phyloP scores from a whole-genome alignment of 2,329 filamentous ascomycete species.

The Colletotrichum zoysiae region DNA sequence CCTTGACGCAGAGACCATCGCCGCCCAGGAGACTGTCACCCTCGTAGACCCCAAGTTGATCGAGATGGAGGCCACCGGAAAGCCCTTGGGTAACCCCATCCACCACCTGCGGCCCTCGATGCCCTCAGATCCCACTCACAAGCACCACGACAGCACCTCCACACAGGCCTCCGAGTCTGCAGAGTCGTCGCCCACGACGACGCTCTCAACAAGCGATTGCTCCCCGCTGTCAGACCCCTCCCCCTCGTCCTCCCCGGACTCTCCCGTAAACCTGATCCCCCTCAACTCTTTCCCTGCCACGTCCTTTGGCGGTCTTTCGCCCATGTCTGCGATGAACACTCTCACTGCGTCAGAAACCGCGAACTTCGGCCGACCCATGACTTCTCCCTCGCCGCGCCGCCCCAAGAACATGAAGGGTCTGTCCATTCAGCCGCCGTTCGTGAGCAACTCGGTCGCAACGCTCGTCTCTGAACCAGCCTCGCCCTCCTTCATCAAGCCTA shows the following conservation, averaged over 20 bases:
- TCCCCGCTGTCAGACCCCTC: slow-evolving; percentile 91
- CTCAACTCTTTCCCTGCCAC: slow-evolving; percentile 76
- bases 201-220: slow-evolving; percentile 91
- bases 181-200: slow-evolving; percentile 95
- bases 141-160: slow-evolving; percentile 82
- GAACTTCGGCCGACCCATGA: slow-evolving; percentile 70
- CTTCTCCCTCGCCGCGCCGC: slow-evolving; percentile 77
- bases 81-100: slow-evolving; percentile 53
- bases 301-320: slow-evolving; percentile 62
- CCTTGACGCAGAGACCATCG: slow-evolving; percentile 69
- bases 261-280: slow-evolving; percentile 80
- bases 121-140: slow-evolving; percentile 67
- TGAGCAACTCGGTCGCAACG: slow-evolving; percentile 56
- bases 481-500: slow-evolving; percentile 84
- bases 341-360: slow-evolving; percentile 58
- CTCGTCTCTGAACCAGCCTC: slow-evolving; percentile 76
- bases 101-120: slow-evolving; percentile 56
- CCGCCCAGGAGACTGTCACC: slow-evolving; percentile 66
- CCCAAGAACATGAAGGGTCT: slow-evolving; percentile 88
- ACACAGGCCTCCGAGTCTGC: slow-evolving; percentile 85
- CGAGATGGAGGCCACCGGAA: slow-evolving; percentile 57
- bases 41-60: slow-evolving; percentile 67
- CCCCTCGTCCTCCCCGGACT: slow-evolving; percentile 92
- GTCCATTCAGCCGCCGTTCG: slow-evolving; percentile 77
- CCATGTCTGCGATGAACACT: slow-evolving; percentile 57